phyloP scores from a whole-genome alignment of 257 asterid species.

The Forsythia suspensa region DNA sequence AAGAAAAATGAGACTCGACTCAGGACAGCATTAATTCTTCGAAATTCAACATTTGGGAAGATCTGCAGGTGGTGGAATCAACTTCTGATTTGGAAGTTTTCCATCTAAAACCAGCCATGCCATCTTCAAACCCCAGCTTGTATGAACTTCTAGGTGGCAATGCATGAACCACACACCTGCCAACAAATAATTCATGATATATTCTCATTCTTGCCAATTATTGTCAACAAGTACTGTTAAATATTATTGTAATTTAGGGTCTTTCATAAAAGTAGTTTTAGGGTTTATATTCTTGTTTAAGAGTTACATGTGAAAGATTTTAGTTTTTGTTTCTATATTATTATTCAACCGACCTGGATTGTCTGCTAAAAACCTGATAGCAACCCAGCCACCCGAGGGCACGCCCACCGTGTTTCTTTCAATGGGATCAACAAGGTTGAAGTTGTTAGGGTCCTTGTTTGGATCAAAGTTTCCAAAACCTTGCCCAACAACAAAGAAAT shows the following conservation, averaged over 20 bases:
- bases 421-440: slow-evolving; percentile 57
- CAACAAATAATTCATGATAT: not conserved
- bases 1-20: not conserved
- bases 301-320: not conserved
- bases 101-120: slow-evolving; percentile 72
- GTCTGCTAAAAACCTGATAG: slow-evolving; percentile 57
- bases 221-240: not conserved
- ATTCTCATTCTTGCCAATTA: not conserved
- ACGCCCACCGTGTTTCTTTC: slow-evolving; percentile 71
- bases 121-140: slow-evolving; percentile 67
- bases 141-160: slow-evolving; percentile 57
- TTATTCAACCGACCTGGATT: slow-evolving; percentile 50
- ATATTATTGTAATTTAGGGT: not conserved
- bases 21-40: not conserved
- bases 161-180: slow-evolving; percentile 69
- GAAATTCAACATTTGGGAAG: slow-evolving; percentile 52
- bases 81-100: slow-evolving; percentile 50
- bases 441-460: slow-evolving; percentile 43
- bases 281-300: not conserved
- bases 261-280: not conserved
- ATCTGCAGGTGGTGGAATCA: slow-evolving; percentile 64
- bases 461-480: slow-evolving; percentile 58
- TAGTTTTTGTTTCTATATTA: not conserved
- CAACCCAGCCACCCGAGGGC: slow-evolving; percentile 73
- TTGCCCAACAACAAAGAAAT: slow-evolving; percentile 68